Percentiles rank a stretch among this genome's conserved stretches.
Conservation (phyloP, 2,329 filamentous ascomycete genomes). For the Neonectria magnoliae region DNA sequence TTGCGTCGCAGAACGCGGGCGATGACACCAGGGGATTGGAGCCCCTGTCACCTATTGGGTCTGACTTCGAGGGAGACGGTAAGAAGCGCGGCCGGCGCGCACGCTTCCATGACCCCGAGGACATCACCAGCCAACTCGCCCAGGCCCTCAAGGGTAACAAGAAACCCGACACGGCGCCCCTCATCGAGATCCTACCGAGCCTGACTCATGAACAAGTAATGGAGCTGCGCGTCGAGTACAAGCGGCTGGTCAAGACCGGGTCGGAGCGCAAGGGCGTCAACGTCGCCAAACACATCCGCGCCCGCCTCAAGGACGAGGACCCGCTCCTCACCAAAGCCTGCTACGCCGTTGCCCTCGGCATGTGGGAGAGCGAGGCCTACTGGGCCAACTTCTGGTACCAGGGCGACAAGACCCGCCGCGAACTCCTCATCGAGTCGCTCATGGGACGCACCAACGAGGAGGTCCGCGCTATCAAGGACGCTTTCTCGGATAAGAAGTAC, state of each 20-base stretch:
- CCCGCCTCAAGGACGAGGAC: slow-evolving; percentile 76
- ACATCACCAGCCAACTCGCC: slow-evolving; percentile 80
- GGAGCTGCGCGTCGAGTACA: slow-evolving; percentile 88
- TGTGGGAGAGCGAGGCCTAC: slow-evolving; percentile 93
- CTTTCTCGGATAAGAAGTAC: slow-evolving; percentile 94
- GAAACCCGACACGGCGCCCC: slow-evolving; percentile 72
- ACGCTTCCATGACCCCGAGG: slow-evolving; percentile 85
- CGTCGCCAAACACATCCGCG: slow-evolving; percentile 85
- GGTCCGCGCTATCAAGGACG: slow-evolving; percentile 84
- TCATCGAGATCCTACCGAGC: slow-evolving; percentile 85
- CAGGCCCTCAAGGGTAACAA: slow-evolving; percentile 76
- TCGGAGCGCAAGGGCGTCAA: slow-evolving; percentile 80
- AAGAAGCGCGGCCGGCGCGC: slow-evolving; percentile 66
- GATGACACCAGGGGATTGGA: slow-evolving; percentile 62
- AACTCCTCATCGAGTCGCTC: slow-evolving; percentile 90
- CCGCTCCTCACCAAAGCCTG: slow-evolving; percentile 87
- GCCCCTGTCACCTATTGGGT: slow-evolving; percentile 62
- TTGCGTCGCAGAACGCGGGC: slow-evolving; percentile 58
- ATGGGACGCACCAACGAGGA: slow-evolving; percentile 93
- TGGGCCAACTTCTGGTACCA: slow-evolving; percentile 99
- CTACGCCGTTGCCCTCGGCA: slow-evolving; percentile 88
- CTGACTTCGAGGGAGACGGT: slow-evolving; percentile 55
- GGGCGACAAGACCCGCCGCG: slow-evolving; percentile 81
- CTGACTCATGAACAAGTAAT: slow-evolving; percentile 90
- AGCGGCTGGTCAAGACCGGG: slow-evolving; percentile 85